Evolutionary conservation across 2,329 filamentous ascomycete genomes (phyloP), one percentile per base, ranked within the genome.

Genomic region (Colletotrichum simmondsii): DNA sequence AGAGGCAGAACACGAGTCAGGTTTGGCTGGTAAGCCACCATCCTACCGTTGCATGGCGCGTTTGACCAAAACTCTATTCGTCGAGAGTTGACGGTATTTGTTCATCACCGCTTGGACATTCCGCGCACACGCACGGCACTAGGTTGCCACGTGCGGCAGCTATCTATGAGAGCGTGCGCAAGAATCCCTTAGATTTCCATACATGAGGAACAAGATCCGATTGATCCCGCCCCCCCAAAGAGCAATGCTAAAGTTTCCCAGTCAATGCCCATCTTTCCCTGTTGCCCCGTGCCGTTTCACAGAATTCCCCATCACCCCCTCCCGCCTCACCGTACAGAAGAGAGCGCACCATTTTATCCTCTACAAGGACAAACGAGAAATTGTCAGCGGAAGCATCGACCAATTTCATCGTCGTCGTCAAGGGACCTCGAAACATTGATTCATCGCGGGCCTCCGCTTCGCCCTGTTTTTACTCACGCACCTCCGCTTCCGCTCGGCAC

Each of bases 21-120:
- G 11, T 19, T 5, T 62, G 14, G 19, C 49, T 19, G 22, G 12
- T 5, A 32, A 24, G 8, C 52, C 52, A 14, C 37, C 57, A 62
- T 58, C 49, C 57, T 42, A 53, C 49, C 30, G 65, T 63, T 72
- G 69, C 69, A 72, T 63, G 69, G 52, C 35, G 69, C 42, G 65
- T 68, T 72, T 68, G 69, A 68, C 58, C 24, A 53, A 49, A 72
- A 62, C 57, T 72, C 65, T 68, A 72, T 68, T 52, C 16, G 35
- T 49, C 7, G 52, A 16, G 22, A 37, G 35, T 42, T 58, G 52
- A 28, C 49, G 19, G 68, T n/a, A 30, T 28, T 37, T 22, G 35
- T 19, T 61, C 57, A 35, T 35, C 35, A 22, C 64, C 63, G 63
- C 68, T 67, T 61, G 49, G 68, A 60, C 68, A n/a, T 60, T 32